Evolutionary conservation across 2,329 filamentous ascomycete species (phyloP), one percentile per base, ranked within the genome.

Genomic region (Penicillium fuscoglaucum): DNA sequence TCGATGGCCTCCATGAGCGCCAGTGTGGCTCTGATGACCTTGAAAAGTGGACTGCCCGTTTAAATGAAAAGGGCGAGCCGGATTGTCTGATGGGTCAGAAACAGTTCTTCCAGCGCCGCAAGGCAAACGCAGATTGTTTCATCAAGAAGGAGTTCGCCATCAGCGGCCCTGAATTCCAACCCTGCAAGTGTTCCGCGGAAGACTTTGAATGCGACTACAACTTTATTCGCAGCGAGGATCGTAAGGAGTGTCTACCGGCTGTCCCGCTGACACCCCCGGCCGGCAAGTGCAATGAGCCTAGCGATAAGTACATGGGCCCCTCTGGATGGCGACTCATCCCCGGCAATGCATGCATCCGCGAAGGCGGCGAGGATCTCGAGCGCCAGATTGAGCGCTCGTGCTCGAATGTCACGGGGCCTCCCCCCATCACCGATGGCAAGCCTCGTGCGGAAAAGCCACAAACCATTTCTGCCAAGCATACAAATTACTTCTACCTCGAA

Each of bases 131-230:
- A 19, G 86, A 96, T 60, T 99, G 96, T 76, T 96, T 97, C 72
- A 83, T 98, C 66, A 90, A 90, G 67, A 83, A 90, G 60, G 86
- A 93, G 53, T 97, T 96, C 78, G 87, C 91, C 70, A 90, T 95
- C 62, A 87, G 90, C 0, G 76, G 84, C 35, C 85, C 89, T 1
- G 80, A 87, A 60, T 88, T 84, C 29, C 85, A 91, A 67, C 76
- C 86, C 47, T 99, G 95, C 79, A 86, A 90, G 41, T 99, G 95
- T 75, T 87, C 87, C 0, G 85, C 89, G 57, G 80, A 82, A 35
- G 96, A 99, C 74, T 99, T 96, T 72, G 95, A 99, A 77, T 99
- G 95, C 73, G 93, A 98, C 72, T 96, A 90, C 81, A 96, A 96
- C 74, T 98, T 96, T 72, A 79, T 87, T 59, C 84, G 85, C 66